phyloP scores from a whole-genome alignment of 495 filamentous ascomycete species.

The Neurospora sp. region DNA sequence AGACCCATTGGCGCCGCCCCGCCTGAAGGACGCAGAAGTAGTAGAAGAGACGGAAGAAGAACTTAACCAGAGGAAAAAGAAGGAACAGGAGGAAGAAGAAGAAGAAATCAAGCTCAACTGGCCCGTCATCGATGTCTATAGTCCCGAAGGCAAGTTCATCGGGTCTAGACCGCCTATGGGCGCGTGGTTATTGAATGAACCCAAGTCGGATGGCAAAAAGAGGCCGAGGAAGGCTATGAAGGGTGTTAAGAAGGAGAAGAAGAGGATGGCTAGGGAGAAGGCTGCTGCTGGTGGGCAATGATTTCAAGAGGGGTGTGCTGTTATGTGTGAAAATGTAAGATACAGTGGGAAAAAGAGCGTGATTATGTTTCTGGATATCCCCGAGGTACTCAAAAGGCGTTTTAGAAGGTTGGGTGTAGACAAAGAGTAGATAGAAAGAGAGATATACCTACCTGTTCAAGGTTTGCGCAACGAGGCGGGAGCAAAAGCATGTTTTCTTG shows the following conservation, averaged over 20 bases:
- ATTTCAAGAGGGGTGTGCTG: too few species aligned
- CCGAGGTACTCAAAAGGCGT: neutral
- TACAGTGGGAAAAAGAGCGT: neutral
- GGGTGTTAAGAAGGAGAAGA: conserved; percentile 42
- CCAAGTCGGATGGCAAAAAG: conserved; percentile 12
- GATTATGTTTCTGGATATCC: neutral
- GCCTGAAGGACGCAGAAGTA: conserved; percentile 3
- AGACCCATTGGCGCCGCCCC: neutral
- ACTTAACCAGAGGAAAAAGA: conserved; percentile 2
- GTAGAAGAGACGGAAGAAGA: conserved; percentile 5
- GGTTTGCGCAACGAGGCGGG: neutral
- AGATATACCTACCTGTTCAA: neutral
- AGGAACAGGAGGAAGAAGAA: neutral
- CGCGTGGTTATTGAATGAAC: conserved; percentile 49
- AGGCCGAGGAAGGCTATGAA: conserved; percentile 51
- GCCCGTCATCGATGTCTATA: conserved; percentile 76
- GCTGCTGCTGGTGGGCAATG: neutral
- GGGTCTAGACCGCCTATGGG: conserved; percentile 60
- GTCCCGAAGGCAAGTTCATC: conserved; percentile 70
- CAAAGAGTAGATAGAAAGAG: neutral
- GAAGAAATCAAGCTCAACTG: conserved; percentile 25
- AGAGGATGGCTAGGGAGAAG: conserved; percentile 18
- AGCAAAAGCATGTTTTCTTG: neutral
- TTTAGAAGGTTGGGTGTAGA: neutral
- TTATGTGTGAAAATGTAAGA: neutral